phyloP scores from a whole-genome alignment of 441 rosid species.

The Pelargonium fulgidum region DNA sequence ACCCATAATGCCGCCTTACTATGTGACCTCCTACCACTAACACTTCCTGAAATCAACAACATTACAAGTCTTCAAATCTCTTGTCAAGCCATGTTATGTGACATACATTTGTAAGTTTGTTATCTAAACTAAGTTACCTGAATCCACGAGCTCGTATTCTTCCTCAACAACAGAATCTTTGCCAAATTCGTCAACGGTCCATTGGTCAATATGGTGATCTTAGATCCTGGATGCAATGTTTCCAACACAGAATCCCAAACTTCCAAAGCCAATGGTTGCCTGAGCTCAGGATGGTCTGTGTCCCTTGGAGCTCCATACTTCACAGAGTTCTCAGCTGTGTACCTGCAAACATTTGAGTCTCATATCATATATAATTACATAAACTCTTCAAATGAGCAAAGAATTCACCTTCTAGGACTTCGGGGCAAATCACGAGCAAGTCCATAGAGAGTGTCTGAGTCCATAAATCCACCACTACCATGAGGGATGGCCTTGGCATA shows the following conservation, averaged over 20 bases:
- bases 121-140: constrained; percentile 35
- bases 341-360: constrained; percentile 32
- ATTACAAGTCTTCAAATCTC: constrained; percentile 5
- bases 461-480: constrained; percentile 77
- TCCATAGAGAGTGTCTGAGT: constrained; percentile 86
- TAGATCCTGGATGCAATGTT: constrained; percentile 36
- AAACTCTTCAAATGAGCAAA: background rate
- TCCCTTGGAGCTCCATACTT: constrained; percentile 56
- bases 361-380: background rate
- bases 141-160: constrained; percentile 37
- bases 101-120: too few relatives aligned
- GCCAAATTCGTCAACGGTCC: constrained; percentile 88
- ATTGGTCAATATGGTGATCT: constrained; percentile 58
- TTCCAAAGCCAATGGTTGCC: constrained; percentile 72
- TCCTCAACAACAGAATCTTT: constrained; percentile 36
- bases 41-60: constrained; percentile 44
- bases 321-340: constrained; percentile 63
- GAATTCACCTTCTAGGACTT: constrained; percentile 67
- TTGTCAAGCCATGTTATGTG: too few relatives aligned
- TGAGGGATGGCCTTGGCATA: constrained; percentile 64
- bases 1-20: constrained; percentile 20
- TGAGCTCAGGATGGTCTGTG: constrained; percentile 58
- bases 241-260: constrained; percentile 48
- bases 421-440: constrained; percentile 65
- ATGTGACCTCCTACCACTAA: constrained; percentile 71